Conservation (phyloP, 179 eudicot genomes). For the Heliamphora pulchella region DNA sequence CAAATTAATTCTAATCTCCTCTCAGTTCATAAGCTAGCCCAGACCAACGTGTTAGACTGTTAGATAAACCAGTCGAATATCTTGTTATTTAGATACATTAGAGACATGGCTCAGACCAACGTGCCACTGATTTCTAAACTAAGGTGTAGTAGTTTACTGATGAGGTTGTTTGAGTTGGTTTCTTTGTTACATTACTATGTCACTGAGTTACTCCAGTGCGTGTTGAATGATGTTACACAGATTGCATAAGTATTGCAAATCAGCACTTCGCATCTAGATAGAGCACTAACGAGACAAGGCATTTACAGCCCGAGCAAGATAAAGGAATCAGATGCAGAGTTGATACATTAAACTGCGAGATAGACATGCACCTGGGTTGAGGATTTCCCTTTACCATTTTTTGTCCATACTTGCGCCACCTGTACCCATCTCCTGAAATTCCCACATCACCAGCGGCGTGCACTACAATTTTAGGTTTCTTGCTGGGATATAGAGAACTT, state of each 20-base stretch:
- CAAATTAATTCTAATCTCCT: too few relatives aligned
- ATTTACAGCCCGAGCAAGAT: neutral
- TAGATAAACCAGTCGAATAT: too few relatives aligned
- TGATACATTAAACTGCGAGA: constrained; percentile 10
- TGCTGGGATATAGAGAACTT: constrained; percentile 36
- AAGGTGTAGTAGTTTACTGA: too few relatives aligned
- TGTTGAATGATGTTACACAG: neutral
- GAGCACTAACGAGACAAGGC: neutral
- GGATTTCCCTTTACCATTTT: constrained; percentile 84
- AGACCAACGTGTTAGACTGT: too few relatives aligned
- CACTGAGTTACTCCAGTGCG: too few relatives aligned
- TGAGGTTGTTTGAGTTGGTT: too few relatives aligned
- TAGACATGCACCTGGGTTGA: constrained; percentile 57
- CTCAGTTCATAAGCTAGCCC: too few relatives aligned
- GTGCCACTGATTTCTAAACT: too few relatives aligned
- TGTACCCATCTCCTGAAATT: constrained; percentile 71
- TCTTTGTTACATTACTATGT: too few relatives aligned
- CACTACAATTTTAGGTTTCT: constrained; percentile 70
- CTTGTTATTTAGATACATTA: too few relatives aligned
- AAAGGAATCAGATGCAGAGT: neutral
- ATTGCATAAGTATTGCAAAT: neutral
- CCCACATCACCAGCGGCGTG: constrained; percentile 65
- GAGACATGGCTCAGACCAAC: too few relatives aligned
- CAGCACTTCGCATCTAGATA: neutral
- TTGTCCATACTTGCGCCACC: constrained; percentile 97